Percentiles rank a stretch among this genome's conserved stretches.
These are phyloP conservation scores for Thalassiosira pacifica DNA, from an alignment of 352 stramenopile genomes.

Conservation along the genomic window DNA sequence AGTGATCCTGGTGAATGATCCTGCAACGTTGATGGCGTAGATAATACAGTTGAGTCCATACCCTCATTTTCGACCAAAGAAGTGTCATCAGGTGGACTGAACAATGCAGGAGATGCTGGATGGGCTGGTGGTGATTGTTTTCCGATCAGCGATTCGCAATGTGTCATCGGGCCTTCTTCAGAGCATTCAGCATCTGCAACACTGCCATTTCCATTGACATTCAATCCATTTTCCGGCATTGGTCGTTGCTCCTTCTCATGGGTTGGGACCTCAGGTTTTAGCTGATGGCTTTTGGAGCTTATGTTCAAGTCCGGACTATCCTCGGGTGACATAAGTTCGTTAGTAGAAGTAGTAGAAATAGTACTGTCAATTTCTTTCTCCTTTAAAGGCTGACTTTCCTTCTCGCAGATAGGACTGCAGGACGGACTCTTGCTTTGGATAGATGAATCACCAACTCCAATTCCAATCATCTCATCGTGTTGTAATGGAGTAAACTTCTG, in stretches of 20 bases:
- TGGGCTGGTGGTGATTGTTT: no score
- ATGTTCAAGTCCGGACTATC: background rate
- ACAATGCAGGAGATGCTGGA: no score
- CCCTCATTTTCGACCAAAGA: no score
- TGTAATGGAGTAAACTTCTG: no score
- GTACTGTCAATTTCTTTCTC: background rate
- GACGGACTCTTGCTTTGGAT: background rate
- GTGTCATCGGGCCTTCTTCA: background rate
- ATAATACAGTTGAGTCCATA: background rate
- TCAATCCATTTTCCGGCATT: background rate
- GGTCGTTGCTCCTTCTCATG: background rate
- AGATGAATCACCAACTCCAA: background rate
- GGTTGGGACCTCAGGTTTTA: background rate
- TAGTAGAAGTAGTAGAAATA: no score
- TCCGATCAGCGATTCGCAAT: background rate
- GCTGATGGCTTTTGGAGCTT: background rate
- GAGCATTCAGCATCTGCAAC: background rate
- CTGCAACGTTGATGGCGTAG: background rate
- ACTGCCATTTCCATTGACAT: background rate
- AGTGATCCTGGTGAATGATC: background rate
- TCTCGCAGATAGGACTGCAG: constrained; percentile 6
- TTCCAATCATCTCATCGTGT: background rate
- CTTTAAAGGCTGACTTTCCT: background rate
- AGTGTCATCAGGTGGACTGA: no score
- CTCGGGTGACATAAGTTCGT: no score